These are phyloP conservation scores for Fennellomyces sp. DNA, from an alignment of 371 early-diverging fungal species.

Conservation along the genomic window DNA sequence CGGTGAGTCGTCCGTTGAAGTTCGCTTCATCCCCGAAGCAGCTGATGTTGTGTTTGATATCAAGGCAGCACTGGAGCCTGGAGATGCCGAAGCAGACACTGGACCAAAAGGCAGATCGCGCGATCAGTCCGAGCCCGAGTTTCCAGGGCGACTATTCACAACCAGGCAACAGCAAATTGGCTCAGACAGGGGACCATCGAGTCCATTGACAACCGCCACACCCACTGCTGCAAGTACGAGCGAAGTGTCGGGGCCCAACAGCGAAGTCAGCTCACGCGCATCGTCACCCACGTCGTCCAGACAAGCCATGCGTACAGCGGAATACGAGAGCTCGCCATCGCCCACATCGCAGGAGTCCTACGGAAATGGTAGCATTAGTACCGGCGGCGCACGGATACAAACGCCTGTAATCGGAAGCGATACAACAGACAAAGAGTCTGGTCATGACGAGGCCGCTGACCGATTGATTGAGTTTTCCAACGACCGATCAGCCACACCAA, in stretches of 20 bases:
- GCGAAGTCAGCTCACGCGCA: slow-evolving; percentile 57
- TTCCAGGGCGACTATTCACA: neutral
- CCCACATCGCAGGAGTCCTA: slow-evolving; percentile 11
- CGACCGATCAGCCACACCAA: slow-evolving; percentile 3
- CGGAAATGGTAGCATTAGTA: neutral
- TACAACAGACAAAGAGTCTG: neutral
- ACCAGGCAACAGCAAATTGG: neutral
- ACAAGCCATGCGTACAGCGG: slow-evolving; percentile 3
- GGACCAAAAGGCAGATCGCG: slow-evolving; percentile 3
- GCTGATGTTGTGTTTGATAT: slow-evolving; percentile 74
- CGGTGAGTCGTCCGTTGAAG: slow-evolving; percentile 76
- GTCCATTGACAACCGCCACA: slow-evolving; percentile 13
- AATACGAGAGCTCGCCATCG: slow-evolving; percentile 12
- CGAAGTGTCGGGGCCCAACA: slow-evolving; percentile 55
- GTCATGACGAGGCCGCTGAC: neutral
- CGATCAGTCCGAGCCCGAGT: neutral
- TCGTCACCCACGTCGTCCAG: slow-evolving; percentile 45
- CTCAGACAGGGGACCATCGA: neutral
- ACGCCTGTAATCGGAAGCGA: neutral
- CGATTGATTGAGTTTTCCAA: neutral
- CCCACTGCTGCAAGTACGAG: slow-evolving; percentile 36
- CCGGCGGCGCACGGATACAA: slow-evolving; percentile 11
- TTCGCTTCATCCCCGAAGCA: slow-evolving; percentile 81
- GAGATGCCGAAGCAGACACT: slow-evolving; percentile 11
- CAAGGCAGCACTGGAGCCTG: slow-evolving; percentile 26